Conservation (phyloP, 164 flowering plant genomes). For the Aristolochia fimbriata region DNA sequence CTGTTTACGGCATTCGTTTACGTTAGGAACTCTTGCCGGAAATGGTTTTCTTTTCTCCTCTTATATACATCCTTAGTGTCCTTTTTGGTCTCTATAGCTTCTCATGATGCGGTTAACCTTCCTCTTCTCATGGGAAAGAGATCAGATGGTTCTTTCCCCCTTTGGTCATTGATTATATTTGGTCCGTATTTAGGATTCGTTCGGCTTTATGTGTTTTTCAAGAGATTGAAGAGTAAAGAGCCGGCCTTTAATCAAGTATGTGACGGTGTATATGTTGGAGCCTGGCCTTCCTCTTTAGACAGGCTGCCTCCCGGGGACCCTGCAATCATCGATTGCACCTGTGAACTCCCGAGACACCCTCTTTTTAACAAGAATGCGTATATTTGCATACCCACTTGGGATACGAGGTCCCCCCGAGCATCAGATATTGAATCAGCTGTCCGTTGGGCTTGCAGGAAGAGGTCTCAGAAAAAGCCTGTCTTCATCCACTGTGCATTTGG, state of each 20-base stretch:
- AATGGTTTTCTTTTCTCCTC: constrained; percentile 42
- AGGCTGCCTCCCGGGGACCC: constrained; percentile 68
- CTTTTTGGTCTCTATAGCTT: constrained; percentile 48
- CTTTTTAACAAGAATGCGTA: constrained; percentile 38
- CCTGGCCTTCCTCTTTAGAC: constrained; percentile 61
- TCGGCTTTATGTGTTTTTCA: constrained; percentile 32
- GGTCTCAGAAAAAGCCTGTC: constrained; percentile 52
- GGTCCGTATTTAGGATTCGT: constrained; percentile 56
- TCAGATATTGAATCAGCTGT: constrained; percentile 70
- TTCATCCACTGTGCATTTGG: constrained; percentile 87
- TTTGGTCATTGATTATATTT: constrained; percentile 60
- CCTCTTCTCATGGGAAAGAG: constrained; percentile 70
- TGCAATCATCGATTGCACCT: constrained; percentile 80
- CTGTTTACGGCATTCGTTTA: constrained; percentile 28
- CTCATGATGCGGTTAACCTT: constrained; percentile 61
- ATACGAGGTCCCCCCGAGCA: constrained; percentile 71
- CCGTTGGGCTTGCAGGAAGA: constrained; percentile 70
- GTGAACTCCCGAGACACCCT: constrained; percentile 60
- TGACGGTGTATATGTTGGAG: constrained; percentile 83
- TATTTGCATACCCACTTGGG: constrained; percentile 80
- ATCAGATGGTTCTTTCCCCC: constrained; percentile 62
- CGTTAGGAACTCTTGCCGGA: constrained; percentile 27
- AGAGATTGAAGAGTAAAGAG: constrained; percentile 46
- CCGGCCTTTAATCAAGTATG: constrained; percentile 51
- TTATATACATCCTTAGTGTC: constrained; percentile 51